A percentile compares a stretch with the other conserved stretches of the same genome.
These are phyloP conservation scores for Rhodotorula babjevae DNA, from an alignment of 768 basidiomycete genomes.

Conservation along the genomic window DNA sequence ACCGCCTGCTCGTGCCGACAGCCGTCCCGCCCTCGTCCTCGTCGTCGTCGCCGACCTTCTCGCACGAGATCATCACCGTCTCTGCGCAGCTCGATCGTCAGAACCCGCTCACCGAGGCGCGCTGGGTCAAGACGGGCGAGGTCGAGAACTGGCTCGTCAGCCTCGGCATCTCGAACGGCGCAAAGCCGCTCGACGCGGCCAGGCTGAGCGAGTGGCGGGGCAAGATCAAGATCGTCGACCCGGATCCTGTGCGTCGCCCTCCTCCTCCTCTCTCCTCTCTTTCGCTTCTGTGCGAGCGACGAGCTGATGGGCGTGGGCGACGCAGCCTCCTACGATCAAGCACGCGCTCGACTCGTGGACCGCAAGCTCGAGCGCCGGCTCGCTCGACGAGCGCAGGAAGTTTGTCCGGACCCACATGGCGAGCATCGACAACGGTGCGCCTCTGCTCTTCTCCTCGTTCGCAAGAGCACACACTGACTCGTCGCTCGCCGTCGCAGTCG, in stretches of 20 bases:
- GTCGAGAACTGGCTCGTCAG: conserved; percentile 82
- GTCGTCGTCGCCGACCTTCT: background rate
- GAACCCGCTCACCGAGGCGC: conserved; percentile 86
- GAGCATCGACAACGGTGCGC: conserved; percentile 63
- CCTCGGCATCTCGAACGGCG: conserved; percentile 34
- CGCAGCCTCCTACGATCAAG: conserved; percentile 82
- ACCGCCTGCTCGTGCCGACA: conserved; percentile 7
- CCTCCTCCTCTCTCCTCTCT: background rate
- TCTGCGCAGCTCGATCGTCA: conserved; percentile 75
- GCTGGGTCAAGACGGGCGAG: conserved; percentile 93
- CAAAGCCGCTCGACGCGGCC: conserved; percentile 30
- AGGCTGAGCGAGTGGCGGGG: conserved; percentile 66
- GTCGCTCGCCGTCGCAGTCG: conserved; percentile 48
- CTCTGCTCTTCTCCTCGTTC: background rate
- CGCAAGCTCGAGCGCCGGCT: conserved; percentile 71
- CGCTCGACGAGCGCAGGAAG: conserved; percentile 68
- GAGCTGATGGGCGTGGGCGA: conserved; percentile 19
- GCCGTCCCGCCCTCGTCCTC: background rate
- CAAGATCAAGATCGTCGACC: conserved; percentile 85
- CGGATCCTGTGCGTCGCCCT: conserved; percentile 72
- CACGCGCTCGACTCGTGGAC: conserved; percentile 88
- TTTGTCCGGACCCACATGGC: conserved; percentile 85
- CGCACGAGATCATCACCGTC: conserved; percentile 55
- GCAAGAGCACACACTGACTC: too few species aligned
- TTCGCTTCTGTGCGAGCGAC: background rate